Evolutionary conservation across 208 protist genomes (phyloP).

Genomic region (Tetramitus jugosus): DNA sequence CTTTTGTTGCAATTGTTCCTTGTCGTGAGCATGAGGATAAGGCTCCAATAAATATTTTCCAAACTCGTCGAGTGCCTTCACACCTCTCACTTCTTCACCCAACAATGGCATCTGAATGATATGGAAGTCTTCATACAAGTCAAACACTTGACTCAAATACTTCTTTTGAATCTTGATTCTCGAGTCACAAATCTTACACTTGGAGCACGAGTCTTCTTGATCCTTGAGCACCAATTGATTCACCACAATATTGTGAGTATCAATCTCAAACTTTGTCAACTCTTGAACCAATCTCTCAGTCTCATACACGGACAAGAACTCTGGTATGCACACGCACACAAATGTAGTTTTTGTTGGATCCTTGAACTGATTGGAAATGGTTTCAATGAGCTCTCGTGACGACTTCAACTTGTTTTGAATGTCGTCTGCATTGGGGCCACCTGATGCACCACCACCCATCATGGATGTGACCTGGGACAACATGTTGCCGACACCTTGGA

Average conservation of each 20-base stretch:
- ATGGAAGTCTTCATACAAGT: slow-evolving; percentile 90
- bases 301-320: slow-evolving; percentile 97
- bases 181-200: slow-evolving; percentile 72
- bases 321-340: slow-evolving; percentile 95
- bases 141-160: slow-evolving; percentile 84
- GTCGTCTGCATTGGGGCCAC: slow-evolving; percentile 37
- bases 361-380: slow-evolving; percentile 30
- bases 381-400: neutral
- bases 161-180: slow-evolving; percentile 82
- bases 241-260: slow-evolving; percentile 86
- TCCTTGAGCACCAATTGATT: slow-evolving; percentile 83
- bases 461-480: slow-evolving; percentile 37
- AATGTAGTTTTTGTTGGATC: slow-evolving; percentile 69
- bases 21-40: neutral
- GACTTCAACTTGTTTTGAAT: neutral
- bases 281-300: slow-evolving; percentile 96
- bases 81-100: slow-evolving; percentile 75
- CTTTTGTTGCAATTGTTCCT: neutral
- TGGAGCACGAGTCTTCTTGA: slow-evolving; percentile 23
- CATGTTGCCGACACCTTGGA: slow-evolving; percentile 50
- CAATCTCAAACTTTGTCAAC: slow-evolving; percentile 87
- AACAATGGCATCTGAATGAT: slow-evolving; percentile 80
- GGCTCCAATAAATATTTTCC: slow-evolving; percentile 33
- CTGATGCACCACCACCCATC: neutral
- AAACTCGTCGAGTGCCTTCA: slow-evolving; percentile 51